A percentile compares a stretch with the other conserved stretches of the same genome.
Conservation (phyloP, 2,329 filamentous ascomycete genomes). For the Taxawa tesnikishii region DNA sequence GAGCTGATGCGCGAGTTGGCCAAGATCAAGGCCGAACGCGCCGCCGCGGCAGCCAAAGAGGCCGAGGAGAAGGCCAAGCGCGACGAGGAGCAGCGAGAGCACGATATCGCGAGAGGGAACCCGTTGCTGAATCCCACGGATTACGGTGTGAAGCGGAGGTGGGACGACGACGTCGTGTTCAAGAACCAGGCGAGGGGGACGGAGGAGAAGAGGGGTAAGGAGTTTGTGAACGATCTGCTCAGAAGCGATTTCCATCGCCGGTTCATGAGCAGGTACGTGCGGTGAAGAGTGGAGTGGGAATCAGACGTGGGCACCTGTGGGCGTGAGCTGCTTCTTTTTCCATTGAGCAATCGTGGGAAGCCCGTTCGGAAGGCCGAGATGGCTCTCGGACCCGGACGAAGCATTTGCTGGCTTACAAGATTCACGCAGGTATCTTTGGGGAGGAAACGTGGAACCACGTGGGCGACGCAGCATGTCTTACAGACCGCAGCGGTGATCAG, state of each 20-base stretch:
- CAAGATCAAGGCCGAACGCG: conserved; percentile 80
- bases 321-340: too few species aligned
- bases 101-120: conserved; percentile 84
- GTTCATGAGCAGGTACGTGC: conserved; percentile 58
- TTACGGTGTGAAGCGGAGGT: conserved; percentile 81
- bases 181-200: conserved; percentile 96
- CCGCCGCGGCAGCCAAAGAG: conserved; percentile 67
- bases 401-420: too few species aligned
- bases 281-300: conserved; percentile 13
- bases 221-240: conserved; percentile 93
- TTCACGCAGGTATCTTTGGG: too few species aligned
- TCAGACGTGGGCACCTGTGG: too few species aligned
- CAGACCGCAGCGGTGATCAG: too few species aligned
- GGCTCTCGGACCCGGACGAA: too few species aligned
- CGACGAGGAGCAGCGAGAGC: conserved; percentile 73
- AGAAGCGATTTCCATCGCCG: conserved; percentile 95
- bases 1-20: conserved; percentile 87
- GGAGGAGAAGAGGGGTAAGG: conserved; percentile 67
- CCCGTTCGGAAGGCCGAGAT: too few species aligned
- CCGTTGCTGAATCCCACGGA: conserved; percentile 79
- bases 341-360: too few species aligned
- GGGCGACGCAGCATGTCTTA: too few species aligned
- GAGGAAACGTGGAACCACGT: too few species aligned
- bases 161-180: conserved; percentile 98
- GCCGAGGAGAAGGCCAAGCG: conserved; percentile 69